phyloP scores from a whole-genome alignment of 768 basidiomycete species.

The Boletus barrowsii region DNA sequence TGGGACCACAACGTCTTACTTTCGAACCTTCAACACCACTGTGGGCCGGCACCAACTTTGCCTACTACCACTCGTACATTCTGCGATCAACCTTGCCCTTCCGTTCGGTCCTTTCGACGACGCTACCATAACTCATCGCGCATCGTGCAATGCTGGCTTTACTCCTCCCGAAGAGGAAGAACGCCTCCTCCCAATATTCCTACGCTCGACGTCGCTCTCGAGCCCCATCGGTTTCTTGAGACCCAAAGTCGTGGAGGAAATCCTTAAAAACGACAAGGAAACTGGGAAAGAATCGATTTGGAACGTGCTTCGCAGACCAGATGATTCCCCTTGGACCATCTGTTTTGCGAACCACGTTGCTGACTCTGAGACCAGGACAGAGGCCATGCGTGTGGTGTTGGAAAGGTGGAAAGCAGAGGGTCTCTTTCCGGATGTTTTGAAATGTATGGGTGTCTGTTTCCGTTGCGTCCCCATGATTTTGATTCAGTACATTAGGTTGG shows the following conservation, averaged over 20 bases:
- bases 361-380: conserved; percentile 14
- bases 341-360: conserved; percentile 18
- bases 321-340: conserved; percentile 18
- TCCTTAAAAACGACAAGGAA: conserved; percentile 11
- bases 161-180: conserved; percentile 15
- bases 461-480: not conserved
- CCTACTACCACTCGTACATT: conserved; percentile 22
- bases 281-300: conserved; percentile 11
- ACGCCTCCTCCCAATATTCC: conserved; percentile 19
- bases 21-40: conserved; percentile 1
- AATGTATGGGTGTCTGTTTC: conserved; percentile 7
- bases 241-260: conserved; percentile 8
- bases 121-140: conserved; percentile 8
- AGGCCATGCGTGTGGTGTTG: conserved; percentile 8
- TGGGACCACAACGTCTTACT: not conserved
- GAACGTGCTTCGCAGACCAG: conserved; percentile 15
- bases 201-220: conserved; percentile 8
- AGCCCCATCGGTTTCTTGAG: conserved; percentile 21
- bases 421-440: conserved; percentile 20
- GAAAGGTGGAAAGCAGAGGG: conserved; percentile 16
- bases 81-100: conserved; percentile 26
- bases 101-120: conserved; percentile 24
- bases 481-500: conserved; percentile 15
- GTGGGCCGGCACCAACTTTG: not conserved
- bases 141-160: conserved; percentile 16